Evolutionary conservation across 2,329 filamentous ascomycete genomes (phyloP), one percentile per base, ranked within the genome.

Genomic region (Ophiostoma novo-ulmi): DNA sequence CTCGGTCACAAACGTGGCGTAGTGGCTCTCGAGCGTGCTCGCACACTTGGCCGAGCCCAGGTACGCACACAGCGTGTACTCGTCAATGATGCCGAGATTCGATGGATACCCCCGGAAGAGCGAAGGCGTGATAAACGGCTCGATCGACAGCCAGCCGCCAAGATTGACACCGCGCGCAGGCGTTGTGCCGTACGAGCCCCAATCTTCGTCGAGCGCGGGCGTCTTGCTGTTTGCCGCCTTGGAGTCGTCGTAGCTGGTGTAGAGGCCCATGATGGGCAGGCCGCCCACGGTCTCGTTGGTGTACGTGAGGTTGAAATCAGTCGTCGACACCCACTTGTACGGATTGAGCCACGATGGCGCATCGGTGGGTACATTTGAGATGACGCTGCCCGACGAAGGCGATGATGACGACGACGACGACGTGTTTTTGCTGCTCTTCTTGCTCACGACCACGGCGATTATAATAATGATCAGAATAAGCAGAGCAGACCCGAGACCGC

Each of bases 91-190:
- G 5, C 87, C 82, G 82, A 89, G 75, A 20, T 79, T 78, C 5
- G 83, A 81, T 77, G 90, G 92, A 73, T 85, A 85, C 73, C 88
- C 81, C 63, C 69, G 68, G 81, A 99, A 99, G 36, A 97, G 85
- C 0, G 94, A 97, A 0, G 95, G 95, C 4, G 92, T 94, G 78
- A 99, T 98, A 78, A 97, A 97, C 0, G 95, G 95, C 77, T 99
- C 95, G 14, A 99, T 82, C 2, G 91, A 91, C 1, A 99, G 86
- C 95, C 95, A 99, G 14, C 95, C 95, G 68, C 95, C 95, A 0
- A 98, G 78, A 76, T 97, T 98, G 48, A 98, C 92, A 0, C 95
- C 95, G 7, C 94, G 88, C 35, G 96, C 93, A 1, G 94, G 93
- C 70, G 85, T 88, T 31, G 87, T 88, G 1, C 88, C 87, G 76